phyloP scores from a whole-genome alignment of 306 rosid genomes.

The Astragalus membranaceus region DNA sequence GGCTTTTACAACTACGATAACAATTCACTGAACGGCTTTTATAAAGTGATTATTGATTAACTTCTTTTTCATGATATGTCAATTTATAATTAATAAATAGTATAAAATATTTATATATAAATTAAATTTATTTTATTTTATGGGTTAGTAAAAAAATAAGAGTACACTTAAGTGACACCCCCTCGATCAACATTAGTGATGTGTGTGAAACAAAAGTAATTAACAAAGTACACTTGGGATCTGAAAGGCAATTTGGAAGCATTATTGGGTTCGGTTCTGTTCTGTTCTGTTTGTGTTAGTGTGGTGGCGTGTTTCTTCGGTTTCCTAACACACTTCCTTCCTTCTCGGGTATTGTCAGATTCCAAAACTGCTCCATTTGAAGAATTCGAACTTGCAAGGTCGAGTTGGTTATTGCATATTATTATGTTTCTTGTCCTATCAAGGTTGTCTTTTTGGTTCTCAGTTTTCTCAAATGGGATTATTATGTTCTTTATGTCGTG shows the following conservation, averaged over 20 bases:
- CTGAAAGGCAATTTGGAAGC: slow-evolving; percentile 10
- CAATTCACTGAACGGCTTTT: too few relatives aligned
- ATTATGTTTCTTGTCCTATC: not conserved
- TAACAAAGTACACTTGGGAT: slow-evolving; percentile 11
- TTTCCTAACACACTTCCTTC: not conserved
- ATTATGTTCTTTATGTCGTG: not conserved
- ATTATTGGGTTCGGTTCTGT: not conserved
- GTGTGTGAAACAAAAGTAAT: not conserved
- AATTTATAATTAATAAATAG: too few relatives aligned
- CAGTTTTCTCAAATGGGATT: slow-evolving; percentile 3
- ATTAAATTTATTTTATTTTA: too few relatives aligned
- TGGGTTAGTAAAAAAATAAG: too few relatives aligned
- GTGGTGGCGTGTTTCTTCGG: not conserved
- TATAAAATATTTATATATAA: too few relatives aligned
- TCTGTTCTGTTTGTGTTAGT: too few relatives aligned
- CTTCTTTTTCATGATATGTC: too few relatives aligned
- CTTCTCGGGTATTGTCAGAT: not conserved
- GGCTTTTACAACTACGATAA: too few relatives aligned
- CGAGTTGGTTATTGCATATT: slow-evolving; percentile 1
- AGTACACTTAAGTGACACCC: too few relatives aligned
- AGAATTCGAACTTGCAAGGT: not conserved
- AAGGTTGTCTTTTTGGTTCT: not conserved
- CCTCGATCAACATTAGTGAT: not conserved
- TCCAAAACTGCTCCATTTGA: slow-evolving; percentile 23
- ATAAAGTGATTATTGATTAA: too few relatives aligned